Conservation (phyloP, 345 rosid species). For the Aethionema arabicum region DNA sequence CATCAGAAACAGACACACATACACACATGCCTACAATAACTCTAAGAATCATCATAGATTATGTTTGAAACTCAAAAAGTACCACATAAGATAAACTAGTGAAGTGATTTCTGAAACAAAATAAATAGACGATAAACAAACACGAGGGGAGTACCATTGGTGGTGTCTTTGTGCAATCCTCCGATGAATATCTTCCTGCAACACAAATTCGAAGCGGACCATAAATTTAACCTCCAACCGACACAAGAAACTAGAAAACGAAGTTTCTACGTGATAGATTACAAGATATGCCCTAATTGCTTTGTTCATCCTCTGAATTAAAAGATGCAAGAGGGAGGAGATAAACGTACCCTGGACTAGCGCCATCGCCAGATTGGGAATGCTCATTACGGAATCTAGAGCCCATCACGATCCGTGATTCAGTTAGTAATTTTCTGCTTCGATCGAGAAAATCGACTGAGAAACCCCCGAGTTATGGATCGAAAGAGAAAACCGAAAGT, state of each 20-base stretch:
- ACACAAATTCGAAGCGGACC: slow-evolving; percentile 3
- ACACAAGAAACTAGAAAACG: not conserved
- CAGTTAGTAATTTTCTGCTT: not conserved
- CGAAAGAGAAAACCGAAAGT: slow-evolving; percentile 7
- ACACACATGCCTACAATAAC: not conserved
- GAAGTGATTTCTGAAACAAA: not conserved
- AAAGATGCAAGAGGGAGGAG: slow-evolving; percentile 3
- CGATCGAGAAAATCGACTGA: not conserved
- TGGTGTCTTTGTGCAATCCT: slow-evolving; percentile 78
- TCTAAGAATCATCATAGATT: not conserved
- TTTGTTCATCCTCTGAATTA: not conserved
- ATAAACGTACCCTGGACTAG: slow-evolving; percentile 70
- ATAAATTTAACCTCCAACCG: not conserved
- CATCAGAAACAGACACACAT: not conserved
- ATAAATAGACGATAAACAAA: not conserved
- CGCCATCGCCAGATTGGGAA: slow-evolving; percentile 64
- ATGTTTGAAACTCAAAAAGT: not conserved
- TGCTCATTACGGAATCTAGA: slow-evolving; percentile 53
- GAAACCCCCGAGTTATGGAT: not conserved
- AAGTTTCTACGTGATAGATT: not conserved
- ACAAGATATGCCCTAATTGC: not conserved
- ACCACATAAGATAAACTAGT: not conserved
- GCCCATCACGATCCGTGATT: slow-evolving; percentile 43
- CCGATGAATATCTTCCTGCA: slow-evolving; percentile 83
- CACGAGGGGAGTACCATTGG: slow-evolving; percentile 45